Evolutionary conservation across 208 protist species (phyloP).

Genomic region (Endotrypanum monterogeii): DNA sequence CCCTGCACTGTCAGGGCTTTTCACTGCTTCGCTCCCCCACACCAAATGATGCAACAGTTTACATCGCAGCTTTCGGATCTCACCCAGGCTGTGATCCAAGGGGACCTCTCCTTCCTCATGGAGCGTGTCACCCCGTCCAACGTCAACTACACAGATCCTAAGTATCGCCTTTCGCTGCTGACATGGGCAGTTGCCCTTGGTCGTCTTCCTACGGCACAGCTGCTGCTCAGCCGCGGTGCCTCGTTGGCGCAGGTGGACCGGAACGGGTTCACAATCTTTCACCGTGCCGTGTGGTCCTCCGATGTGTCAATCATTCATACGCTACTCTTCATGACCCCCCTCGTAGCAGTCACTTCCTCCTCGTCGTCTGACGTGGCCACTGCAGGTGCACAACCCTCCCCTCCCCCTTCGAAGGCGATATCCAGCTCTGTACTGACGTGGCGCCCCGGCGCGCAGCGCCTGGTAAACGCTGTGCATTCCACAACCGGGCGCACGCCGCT

Average conservation of each 20-base stretch:
- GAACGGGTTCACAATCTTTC: constrained; percentile 69
- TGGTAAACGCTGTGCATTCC: constrained; percentile 68
- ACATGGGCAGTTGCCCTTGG: constrained; percentile 67
- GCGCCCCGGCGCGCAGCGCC: constrained; percentile 50
- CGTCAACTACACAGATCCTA: constrained; percentile 73
- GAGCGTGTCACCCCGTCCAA: constrained; percentile 58
- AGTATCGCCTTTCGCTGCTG: constrained; percentile 68
- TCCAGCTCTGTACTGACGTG: constrained; percentile 26
- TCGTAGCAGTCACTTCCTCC: neutral
- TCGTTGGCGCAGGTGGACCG: constrained; percentile 60
- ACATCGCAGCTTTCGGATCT: constrained; percentile 31
- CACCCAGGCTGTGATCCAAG: constrained; percentile 49
- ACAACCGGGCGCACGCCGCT: constrained; percentile 72
- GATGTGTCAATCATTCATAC: constrained; percentile 55
- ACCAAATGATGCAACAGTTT: constrained; percentile 1
- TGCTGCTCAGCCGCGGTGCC: constrained; percentile 63
- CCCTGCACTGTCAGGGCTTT: neutral
- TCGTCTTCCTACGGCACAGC: constrained; percentile 45
- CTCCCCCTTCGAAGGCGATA: neutral
- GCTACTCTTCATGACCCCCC: constrained; percentile 55
- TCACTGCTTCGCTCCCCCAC: neutral
- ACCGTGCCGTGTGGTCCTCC: constrained; percentile 80
- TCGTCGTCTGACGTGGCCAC: neutral
- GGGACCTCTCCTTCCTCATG: constrained; percentile 44
- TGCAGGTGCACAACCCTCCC: neutral